Evolutionary conservation across 192 early-diverging fungal species (phyloP).

Genomic region (Coemansia sp.): DNA sequence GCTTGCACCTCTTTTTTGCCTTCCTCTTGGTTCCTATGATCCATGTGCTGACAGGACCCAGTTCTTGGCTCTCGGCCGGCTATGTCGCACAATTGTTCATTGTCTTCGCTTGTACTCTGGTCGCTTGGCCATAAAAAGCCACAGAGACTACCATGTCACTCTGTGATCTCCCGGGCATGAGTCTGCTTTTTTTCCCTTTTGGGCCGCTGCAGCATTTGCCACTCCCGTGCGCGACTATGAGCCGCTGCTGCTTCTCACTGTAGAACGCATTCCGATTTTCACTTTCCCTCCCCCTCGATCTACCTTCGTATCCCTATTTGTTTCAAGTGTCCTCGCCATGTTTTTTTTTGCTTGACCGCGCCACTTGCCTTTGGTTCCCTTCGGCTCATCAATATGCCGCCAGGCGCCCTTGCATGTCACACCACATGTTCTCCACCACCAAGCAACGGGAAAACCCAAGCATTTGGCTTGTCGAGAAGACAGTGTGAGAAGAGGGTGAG

Average conservation of each 20-base stretch:
- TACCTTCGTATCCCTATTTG: background rate
- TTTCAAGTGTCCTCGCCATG: background rate
- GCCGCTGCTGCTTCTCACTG: background rate
- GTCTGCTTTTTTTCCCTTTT: background rate
- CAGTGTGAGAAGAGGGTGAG: background rate
- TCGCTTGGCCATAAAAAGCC: slow-evolving; percentile 8
- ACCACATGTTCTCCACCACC: background rate
- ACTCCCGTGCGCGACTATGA: slow-evolving; percentile 5
- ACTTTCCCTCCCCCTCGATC: background rate
- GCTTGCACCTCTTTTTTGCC: background rate
- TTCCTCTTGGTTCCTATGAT: background rate
- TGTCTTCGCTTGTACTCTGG: background rate
- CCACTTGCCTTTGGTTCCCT: background rate
- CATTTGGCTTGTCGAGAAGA: background rate
- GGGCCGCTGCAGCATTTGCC: slow-evolving; percentile 2
- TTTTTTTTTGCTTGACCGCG: background rate
- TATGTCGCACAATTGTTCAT: slow-evolving; percentile 15
- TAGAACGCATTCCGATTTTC: slow-evolving; percentile 4
- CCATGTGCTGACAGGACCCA: background rate
- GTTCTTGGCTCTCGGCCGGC: slow-evolving; percentile 10
- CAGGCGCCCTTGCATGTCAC: background rate
- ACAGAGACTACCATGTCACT: background rate
- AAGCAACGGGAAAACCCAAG: background rate
- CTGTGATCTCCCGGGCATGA: slow-evolving; percentile 5
- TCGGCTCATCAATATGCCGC: background rate